Evolutionary conservation across 2,329 filamentous ascomycete species (phyloP).

Genomic region (Ascochyta fabae): DNA sequence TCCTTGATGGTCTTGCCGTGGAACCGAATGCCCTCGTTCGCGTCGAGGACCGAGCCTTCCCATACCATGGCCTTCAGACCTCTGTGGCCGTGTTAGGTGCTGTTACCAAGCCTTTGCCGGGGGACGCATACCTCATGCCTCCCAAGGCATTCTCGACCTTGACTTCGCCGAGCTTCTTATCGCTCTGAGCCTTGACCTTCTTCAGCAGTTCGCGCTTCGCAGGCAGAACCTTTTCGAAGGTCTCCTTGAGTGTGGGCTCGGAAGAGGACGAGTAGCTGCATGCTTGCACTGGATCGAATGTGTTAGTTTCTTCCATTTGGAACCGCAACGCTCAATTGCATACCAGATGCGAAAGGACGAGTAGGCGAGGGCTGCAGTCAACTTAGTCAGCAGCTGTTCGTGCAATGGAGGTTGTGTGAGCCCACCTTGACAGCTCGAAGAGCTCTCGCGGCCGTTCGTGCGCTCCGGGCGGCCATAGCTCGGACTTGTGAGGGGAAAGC

Average conservation of each 20-base stretch:
- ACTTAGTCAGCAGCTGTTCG: slow-evolving; percentile 21
- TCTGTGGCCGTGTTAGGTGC: slow-evolving; percentile 42
- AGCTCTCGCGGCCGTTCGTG: slow-evolving; percentile 67
- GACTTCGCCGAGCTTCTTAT: slow-evolving; percentile 87
- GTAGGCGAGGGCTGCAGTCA: slow-evolving; percentile 35
- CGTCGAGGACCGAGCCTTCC: slow-evolving; percentile 96
- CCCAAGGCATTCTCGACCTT: slow-evolving; percentile 94
- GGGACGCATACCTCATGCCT: slow-evolving; percentile 75
- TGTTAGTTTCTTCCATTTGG: slow-evolving; percentile 20
- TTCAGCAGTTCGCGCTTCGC: slow-evolving; percentile 93
- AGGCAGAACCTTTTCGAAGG: slow-evolving; percentile 82
- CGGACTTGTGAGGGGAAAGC: slow-evolving; percentile 37
- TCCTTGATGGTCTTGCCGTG: slow-evolving; percentile 98
- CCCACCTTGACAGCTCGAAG: slow-evolving; percentile 69
- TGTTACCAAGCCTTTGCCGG: too few relatives aligned
- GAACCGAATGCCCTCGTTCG: slow-evolving; percentile 97
- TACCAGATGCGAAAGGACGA: slow-evolving; percentile 47
- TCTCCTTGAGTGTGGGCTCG: slow-evolving; percentile 89
- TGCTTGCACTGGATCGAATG: slow-evolving; percentile 44
- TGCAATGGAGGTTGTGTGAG: slow-evolving; percentile 14
- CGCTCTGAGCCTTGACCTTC: slow-evolving; percentile 84
- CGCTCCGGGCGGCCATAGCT: slow-evolving; percentile 70
- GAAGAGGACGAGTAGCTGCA: slow-evolving; percentile 74
- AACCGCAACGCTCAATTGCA: slow-evolving; percentile 30
- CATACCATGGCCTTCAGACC: slow-evolving; percentile 98